A percentile compares a stretch with the other conserved stretches of the same genome.
These are phyloP conservation scores for Pseudonectria foliicola DNA, from an alignment of 2,329 filamentous ascomycete genomes.

Conservation along the genomic window DNA sequence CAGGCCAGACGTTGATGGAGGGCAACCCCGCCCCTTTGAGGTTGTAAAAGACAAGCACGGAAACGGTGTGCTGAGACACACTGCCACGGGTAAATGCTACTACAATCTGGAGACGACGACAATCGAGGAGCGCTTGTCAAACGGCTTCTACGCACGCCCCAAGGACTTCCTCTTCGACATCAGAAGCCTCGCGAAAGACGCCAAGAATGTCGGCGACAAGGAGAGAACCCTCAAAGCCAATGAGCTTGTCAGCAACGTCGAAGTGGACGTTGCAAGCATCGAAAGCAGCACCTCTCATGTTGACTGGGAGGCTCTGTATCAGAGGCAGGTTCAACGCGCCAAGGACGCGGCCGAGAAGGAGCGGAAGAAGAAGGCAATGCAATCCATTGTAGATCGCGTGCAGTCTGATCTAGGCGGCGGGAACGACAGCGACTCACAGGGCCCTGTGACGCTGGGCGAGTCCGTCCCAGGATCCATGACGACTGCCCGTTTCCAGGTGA, in stretches of 20 bases:
- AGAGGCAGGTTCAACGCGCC: constrained; percentile 61
- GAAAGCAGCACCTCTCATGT: constrained; percentile 59
- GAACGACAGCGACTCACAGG: constrained; percentile 48
- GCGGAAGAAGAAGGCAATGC: constrained; percentile 55
- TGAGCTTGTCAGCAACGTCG: constrained; percentile 85
- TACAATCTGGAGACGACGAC: constrained; percentile 91
- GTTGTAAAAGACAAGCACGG: constrained; percentile 74
- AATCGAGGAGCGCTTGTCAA: constrained; percentile 93
- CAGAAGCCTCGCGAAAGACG: constrained; percentile 75
- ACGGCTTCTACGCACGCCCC: constrained; percentile 89
- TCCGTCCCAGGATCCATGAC: constrained; percentile 49
- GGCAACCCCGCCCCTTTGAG: constrained; percentile 66
- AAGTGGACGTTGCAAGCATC: constrained; percentile 80
- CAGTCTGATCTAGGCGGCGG: constrained; percentile 44
- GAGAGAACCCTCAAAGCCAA: constrained; percentile 81
- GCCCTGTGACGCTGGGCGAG: constrained; percentile 57
- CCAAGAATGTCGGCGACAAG: constrained; percentile 73
- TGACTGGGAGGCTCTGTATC: constrained; percentile 78
- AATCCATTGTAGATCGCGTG: constrained; percentile 43
- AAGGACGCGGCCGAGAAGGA: constrained; percentile 53
- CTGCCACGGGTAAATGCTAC: constrained; percentile 73
- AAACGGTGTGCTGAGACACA: constrained; percentile 67
- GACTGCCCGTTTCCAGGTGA: constrained; percentile 47
- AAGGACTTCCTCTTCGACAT: constrained; percentile 88
- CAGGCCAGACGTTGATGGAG: constrained; percentile 46